Conservation (phyloP, 768 basidiomycete species). For the Boletus vinaceobasis region DNA sequence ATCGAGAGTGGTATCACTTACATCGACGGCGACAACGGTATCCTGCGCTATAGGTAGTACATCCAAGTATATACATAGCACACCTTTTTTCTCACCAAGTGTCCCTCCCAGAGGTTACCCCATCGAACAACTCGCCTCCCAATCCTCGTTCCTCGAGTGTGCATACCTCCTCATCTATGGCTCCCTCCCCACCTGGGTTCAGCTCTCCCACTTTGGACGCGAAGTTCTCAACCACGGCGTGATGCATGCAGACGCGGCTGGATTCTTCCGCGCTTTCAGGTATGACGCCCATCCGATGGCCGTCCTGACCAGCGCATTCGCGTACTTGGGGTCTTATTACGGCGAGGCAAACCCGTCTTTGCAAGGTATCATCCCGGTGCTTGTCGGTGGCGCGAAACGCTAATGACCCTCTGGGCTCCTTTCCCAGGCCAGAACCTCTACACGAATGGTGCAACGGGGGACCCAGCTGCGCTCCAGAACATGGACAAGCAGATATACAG, state of each 20-base stretch:
- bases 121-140: constrained; percentile 83
- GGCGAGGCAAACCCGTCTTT: constrained; percentile 86
- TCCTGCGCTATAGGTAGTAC: constrained; percentile 76
- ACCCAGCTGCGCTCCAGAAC: constrained; percentile 59
- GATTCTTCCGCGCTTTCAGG: constrained; percentile 71
- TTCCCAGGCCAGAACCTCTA: constrained; percentile 69
- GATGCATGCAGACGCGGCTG: constrained; percentile 64
- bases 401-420: not conserved
- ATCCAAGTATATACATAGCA: not conserved
- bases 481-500: constrained; percentile 95
- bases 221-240: constrained; percentile 79
- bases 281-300: constrained; percentile 94
- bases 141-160: constrained; percentile 76
- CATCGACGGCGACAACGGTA: constrained; percentile 87
- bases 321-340: constrained; percentile 87
- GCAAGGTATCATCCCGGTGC: constrained; percentile 46
- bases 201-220: constrained; percentile 60
- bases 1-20: constrained; percentile 80
- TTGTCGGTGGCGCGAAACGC: not conserved
- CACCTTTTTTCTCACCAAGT: not conserved
- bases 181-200: constrained; percentile 59
- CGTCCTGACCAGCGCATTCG: constrained; percentile 81
- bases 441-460: constrained; percentile 65
- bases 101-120: constrained; percentile 69
- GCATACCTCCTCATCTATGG: constrained; percentile 91